phyloP scores from a whole-genome alignment of 2,329 filamentous ascomycete genomes.

The Cadophora sp. region DNA sequence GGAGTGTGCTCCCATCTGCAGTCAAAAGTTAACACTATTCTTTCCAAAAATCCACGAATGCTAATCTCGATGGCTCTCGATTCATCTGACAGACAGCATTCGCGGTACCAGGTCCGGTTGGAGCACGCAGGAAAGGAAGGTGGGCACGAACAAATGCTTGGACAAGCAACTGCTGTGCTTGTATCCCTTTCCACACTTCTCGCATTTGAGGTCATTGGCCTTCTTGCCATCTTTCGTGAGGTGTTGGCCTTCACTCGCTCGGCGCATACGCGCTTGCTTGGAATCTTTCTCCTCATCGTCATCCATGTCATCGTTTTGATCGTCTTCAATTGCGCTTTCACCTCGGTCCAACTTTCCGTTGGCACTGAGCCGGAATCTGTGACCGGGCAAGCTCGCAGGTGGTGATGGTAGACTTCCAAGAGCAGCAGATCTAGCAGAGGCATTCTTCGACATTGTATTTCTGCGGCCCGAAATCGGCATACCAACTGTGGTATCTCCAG shows the following conservation, averaged over 20 bases:
- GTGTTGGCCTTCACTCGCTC: slow-evolving; percentile 86
- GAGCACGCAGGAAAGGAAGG: slow-evolving; percentile 51
- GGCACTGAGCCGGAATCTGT: slow-evolving; percentile 54
- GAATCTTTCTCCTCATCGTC: slow-evolving; percentile 50
- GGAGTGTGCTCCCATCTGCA: slow-evolving; percentile 98
- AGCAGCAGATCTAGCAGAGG: slow-evolving; percentile 58
- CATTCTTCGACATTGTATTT: slow-evolving; percentile 71
- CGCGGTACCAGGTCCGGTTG: slow-evolving; percentile 49
- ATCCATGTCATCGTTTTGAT: slow-evolving; percentile 65
- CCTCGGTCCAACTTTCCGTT: slow-evolving; percentile 57
- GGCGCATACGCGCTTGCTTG: slow-evolving; percentile 59
- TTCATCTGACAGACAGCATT: slow-evolving; percentile 45
- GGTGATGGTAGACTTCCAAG: slow-evolving; percentile 67
- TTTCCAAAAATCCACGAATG: slow-evolving; percentile 32
- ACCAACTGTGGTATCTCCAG: slow-evolving; percentile 61
- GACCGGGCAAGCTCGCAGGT: slow-evolving; percentile 71
- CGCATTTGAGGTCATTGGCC: slow-evolving; percentile 89
- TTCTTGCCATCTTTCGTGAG: slow-evolving; percentile 81
- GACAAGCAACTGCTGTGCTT: slow-evolving; percentile 99
- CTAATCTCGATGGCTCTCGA: slow-evolving; percentile 27
- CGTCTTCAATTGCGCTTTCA: slow-evolving; percentile 74
- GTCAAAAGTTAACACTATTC: slow-evolving; percentile 47
- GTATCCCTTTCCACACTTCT: slow-evolving; percentile 99
- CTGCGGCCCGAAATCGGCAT: slow-evolving; percentile 69
- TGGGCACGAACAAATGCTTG: slow-evolving; percentile 98